Base-by-base conservation (phyloP, 2,329 filamentous ascomycete genomes). In the Aspergillus persii region DNA sequence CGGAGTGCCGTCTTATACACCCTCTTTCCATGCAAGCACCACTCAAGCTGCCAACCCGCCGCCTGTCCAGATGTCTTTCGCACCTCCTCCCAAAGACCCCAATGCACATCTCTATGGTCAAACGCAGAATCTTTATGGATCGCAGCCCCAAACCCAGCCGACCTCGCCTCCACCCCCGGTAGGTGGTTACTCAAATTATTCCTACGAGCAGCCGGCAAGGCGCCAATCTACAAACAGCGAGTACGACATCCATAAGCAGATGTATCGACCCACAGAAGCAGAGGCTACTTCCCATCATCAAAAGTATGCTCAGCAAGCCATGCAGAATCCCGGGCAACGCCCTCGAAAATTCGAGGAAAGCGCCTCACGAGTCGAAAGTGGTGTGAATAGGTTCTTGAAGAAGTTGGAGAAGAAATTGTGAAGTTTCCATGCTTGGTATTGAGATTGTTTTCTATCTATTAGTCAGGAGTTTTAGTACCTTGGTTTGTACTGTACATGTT, bases 201-300 rank as follows among this genome's bases (percentile, higher is more conserved):
- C 74, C 11, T 80, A 81, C 63, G 71, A 69, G n/a, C 73, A 76
- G 49, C 61, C 69, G 4, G 69, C 67, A 4, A 64, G 59, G 26
- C 62, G 63, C 27, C 62, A 64, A 18, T 23, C 47, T 8, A 61
- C 61, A 47, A 60, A 54, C 60, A 73, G 64, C 12, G 74, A 74
- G 41, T 81, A 80, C 58, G 74, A 77, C 60, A 67, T 81, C 8
- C 80, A 82, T 64, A 74, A 66, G 46, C 80, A 81, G 61, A 65
- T 80, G 12, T 81, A 81, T 58, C 68, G 76, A 52, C 79, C 79
- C 1, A 80, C 79, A 0, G 76, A 79, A 54, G 69, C 69, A 15
- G 79, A 81, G 61, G 72, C 72, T 11, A 65, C 65, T 4, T 70
- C 70, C 1, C 71, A 75, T 50, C 69, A 72, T 27, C 72, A 78